A percentile compares a stretch with the other conserved stretches of the same genome.
phyloP scores from a whole-genome alignment of 208 protist genomes.

The Crithidia expoeki region DNA sequence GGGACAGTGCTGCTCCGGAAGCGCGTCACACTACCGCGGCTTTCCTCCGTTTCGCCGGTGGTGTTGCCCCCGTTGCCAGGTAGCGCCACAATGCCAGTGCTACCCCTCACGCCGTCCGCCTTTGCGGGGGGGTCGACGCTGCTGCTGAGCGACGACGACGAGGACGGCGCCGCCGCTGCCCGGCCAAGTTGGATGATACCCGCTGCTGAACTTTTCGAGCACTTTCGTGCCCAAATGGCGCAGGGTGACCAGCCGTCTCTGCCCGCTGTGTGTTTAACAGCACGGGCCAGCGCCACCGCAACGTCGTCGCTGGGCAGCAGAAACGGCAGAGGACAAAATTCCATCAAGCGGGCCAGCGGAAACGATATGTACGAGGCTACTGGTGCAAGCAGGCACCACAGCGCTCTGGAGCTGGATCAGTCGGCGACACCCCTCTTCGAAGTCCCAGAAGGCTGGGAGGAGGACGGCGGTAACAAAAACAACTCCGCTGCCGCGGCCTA shows the following conservation, averaged over 20 bases:
- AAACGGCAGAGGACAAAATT: not conserved
- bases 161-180: not conserved
- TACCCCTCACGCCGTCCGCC: not conserved
- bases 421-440: constrained; percentile 6
- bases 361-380: not conserved
- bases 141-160: not conserved
- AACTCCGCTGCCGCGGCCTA: not conserved
- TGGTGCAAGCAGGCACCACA: not conserved
- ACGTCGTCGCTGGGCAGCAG: not conserved
- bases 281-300: not conserved
- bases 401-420: not conserved
- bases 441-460: constrained; percentile 12
- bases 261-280: constrained; percentile 1
- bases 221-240: constrained; percentile 24
- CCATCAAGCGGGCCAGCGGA: not conserved
- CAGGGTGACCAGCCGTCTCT: constrained; percentile 28
- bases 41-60: not conserved
- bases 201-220: constrained; percentile 19
- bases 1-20: constrained; percentile 36
- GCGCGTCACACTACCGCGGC: not conserved
- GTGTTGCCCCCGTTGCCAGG: not conserved
- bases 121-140: not conserved
- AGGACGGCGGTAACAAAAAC: not conserved
- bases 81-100: not conserved
- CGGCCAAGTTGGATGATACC: constrained; percentile 23